A percentile compares a stretch with the other conserved stretches of the same genome.
Evolutionary conservation across 192 early-diverging fungal species (phyloP).

Genomic region (Umbelopsis sp.): DNA sequence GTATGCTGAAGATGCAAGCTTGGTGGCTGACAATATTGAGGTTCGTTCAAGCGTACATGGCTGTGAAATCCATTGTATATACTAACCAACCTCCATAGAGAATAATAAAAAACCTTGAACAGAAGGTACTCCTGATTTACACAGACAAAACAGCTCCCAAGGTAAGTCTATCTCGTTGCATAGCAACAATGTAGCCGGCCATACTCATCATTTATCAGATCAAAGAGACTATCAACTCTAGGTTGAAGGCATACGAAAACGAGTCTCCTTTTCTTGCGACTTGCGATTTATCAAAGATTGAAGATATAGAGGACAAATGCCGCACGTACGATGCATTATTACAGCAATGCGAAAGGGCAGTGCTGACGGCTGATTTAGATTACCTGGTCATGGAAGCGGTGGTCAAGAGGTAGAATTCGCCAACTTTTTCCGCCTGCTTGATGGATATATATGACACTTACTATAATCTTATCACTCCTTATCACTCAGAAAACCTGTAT

Average conservation of each 20-base stretch:
- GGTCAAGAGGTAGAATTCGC: slow-evolving; percentile 25
- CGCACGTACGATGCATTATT: slow-evolving; percentile 28
- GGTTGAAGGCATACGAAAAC: slow-evolving; percentile 1
- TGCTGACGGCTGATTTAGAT: slow-evolving; percentile 38
- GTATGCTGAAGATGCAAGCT: slow-evolving; percentile 38
- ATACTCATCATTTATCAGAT: slow-evolving; percentile 2
- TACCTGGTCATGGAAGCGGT: slow-evolving; percentile 31
- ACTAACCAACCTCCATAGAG: slow-evolving; percentile 21
- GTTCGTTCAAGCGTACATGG: not conserved
- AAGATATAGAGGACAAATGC: slow-evolving; percentile 10
- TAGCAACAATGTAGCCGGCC: not conserved
- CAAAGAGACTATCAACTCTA: slow-evolving; percentile 19
- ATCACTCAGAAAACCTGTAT: slow-evolving; percentile 37
- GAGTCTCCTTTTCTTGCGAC: not conserved
- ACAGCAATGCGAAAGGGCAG: slow-evolving; percentile 5
- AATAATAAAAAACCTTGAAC: slow-evolving; percentile 25
- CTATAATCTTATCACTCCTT: not conserved
- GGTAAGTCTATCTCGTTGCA: not conserved
- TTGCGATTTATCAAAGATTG: slow-evolving; percentile 29
- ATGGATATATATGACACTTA: not conserved
- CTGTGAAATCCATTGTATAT: too few relatives aligned
- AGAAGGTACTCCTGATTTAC: slow-evolving; percentile 30
- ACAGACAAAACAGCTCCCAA: slow-evolving; percentile 36
- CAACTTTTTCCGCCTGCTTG: not conserved
- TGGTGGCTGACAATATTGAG: slow-evolving; percentile 31